phyloP scores from a whole-genome alignment of 2,329 filamentous ascomycete species.

The Drechslera avenae region DNA sequence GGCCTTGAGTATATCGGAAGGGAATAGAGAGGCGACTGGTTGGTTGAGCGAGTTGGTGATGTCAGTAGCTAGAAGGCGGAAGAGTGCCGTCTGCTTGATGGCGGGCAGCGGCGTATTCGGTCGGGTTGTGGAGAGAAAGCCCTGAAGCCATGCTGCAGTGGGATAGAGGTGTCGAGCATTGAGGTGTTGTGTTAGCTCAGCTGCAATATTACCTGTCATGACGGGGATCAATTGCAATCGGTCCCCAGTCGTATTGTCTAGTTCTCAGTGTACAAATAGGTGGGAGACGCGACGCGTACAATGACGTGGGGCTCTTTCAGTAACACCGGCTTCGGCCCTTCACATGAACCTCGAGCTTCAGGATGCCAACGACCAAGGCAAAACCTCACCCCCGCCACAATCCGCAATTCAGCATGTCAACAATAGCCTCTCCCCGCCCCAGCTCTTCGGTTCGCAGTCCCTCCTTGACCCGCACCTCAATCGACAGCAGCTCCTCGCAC shows the following conservation, averaged over 20 bases:
- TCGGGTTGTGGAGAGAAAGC: slow-evolving; percentile 63
- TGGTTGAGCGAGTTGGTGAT: slow-evolving; percentile 65
- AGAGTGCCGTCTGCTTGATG: slow-evolving; percentile 77
- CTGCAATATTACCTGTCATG: slow-evolving; percentile 37
- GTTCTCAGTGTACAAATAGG: not conserved
- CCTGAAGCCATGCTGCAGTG: slow-evolving; percentile 66
- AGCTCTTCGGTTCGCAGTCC: slow-evolving; percentile 68
- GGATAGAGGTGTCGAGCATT: slow-evolving; percentile 61
- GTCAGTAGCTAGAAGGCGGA: slow-evolving; percentile 79
- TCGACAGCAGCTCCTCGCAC: slow-evolving; percentile 52
- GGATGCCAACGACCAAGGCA: not conserved
- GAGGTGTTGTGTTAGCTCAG: slow-evolving; percentile 59
- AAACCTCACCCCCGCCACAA: not conserved
- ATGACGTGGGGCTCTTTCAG: slow-evolving; percentile 29
- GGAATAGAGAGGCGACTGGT: slow-evolving; percentile 57
- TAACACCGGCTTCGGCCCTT: slow-evolving; percentile 25
- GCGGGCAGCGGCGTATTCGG: slow-evolving; percentile 68
- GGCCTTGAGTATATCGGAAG: slow-evolving; percentile 61
- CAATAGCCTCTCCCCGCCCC: slow-evolving; percentile 63
- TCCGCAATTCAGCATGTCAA: slow-evolving; percentile 55
- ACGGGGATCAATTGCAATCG: slow-evolving; percentile 10
- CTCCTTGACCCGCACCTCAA: slow-evolving; percentile 76
- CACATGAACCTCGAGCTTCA: slow-evolving; percentile 13
- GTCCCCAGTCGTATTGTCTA: not conserved
- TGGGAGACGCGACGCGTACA: slow-evolving; percentile 29